A percentile compares a stretch with the other conserved stretches of the same genome.
Conservation (phyloP, 495 filamentous ascomycete genomes). For the Penicillium bovifimosum region DNA sequence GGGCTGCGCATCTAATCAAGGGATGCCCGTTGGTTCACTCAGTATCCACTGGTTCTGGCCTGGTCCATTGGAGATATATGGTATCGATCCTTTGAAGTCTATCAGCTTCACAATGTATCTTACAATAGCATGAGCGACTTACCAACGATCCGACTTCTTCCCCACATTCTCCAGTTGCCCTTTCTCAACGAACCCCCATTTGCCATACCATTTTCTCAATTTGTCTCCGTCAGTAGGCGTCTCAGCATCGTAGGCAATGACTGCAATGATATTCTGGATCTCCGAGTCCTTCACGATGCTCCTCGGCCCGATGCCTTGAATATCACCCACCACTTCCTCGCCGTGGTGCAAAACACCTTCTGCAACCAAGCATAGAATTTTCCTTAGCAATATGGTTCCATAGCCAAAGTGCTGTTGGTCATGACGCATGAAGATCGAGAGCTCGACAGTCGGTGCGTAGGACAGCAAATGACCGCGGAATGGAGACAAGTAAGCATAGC, state of each 20-base stretch:
- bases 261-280: constrained; percentile 24
- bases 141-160: constrained; percentile 19
- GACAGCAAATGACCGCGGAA: constrained; percentile 23
- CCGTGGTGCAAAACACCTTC: constrained; percentile 2
- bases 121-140: not conserved
- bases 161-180: constrained; percentile 25
- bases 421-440: constrained; percentile 26
- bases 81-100: constrained; percentile 15
- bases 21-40: not conserved
- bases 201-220: constrained; percentile 20
- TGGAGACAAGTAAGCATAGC: constrained; percentile 26
- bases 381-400: constrained; percentile 16
- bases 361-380: constrained; percentile 6
- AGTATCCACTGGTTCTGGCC: not conserved
- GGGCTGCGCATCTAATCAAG: too few species aligned
- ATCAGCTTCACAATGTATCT: not conserved
- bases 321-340: constrained; percentile 4
- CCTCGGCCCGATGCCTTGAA: not conserved
- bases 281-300: not conserved
- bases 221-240: constrained; percentile 16
- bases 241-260: constrained; percentile 26
- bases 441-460: constrained; percentile 28
- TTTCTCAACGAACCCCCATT: constrained; percentile 22
- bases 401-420: constrained; percentile 11
- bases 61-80: constrained; percentile 15